A percentile compares a stretch with the other conserved stretches of the same genome.
Evolutionary conservation across 1,284 basidiomycete genomes (phyloP).

Genomic region (Butyriboletus appendiculatus): DNA sequence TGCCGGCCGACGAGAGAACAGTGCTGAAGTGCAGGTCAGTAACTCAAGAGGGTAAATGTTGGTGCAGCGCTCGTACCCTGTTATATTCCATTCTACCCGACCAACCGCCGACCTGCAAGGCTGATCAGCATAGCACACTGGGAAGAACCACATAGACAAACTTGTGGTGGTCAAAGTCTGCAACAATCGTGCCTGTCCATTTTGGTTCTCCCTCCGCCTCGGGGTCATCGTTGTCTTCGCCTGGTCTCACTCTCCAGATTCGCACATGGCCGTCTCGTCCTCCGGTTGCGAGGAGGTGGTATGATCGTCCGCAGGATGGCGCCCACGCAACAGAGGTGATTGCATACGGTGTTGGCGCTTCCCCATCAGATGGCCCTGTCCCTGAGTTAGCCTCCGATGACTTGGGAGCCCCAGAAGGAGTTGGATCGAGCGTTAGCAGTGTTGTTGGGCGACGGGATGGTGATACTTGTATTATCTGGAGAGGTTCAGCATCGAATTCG

Average conservation of each 20-base stretch:
- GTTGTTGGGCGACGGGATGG: slow-evolving; percentile 52
- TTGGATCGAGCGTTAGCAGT: slow-evolving; percentile 45
- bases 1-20: slow-evolving; percentile 84
- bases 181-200: slow-evolving; percentile 78
- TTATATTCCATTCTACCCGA: slow-evolving; percentile 86
- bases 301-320: slow-evolving; percentile 86
- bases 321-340: slow-evolving; percentile 89
- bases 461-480: slow-evolving; percentile 59
- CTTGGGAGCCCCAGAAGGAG: slow-evolving; percentile 28
- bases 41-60: background rate
- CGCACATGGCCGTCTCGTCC: slow-evolving; percentile 82
- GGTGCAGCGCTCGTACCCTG: slow-evolving; percentile 57
- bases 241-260: slow-evolving; percentile 81
- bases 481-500: background rate
- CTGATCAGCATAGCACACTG: slow-evolving; percentile 10
- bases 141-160: slow-evolving; percentile 27
- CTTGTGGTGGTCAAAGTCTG: slow-evolving; percentile 87
- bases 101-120: slow-evolving; percentile 58
- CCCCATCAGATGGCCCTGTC: slow-evolving; percentile 28
- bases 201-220: slow-evolving; percentile 48
- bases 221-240: slow-evolving; percentile 41
- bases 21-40: slow-evolving; percentile 54
- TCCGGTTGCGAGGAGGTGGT: slow-evolving; percentile 90
- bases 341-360: slow-evolving; percentile 49
- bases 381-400: slow-evolving; percentile 26